Base-by-base conservation (phyloP, 2,329 filamentous ascomycete genomes). In the Emergomyces orientalis region DNA sequence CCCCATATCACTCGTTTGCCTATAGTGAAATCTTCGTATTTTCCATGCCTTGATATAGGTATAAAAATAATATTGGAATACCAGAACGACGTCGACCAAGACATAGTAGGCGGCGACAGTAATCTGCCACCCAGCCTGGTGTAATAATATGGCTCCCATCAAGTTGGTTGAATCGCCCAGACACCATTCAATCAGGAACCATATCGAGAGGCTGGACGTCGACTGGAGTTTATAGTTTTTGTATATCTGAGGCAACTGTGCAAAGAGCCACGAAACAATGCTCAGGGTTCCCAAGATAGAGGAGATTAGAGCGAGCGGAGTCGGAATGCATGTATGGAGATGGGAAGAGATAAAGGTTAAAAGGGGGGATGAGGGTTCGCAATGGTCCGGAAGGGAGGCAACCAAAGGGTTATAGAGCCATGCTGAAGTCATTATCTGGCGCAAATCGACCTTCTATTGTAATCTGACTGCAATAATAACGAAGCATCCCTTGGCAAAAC, bases 251-350 rank as follows among this genome's bases (percentile, higher is more conserved):
- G 86, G 86, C 34, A 88, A 76, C 71, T 88, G 86, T 14, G 86
- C 86, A 70, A 87, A 88, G 1, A 88, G 79, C 86, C 86, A 88
- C 52, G 85, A 83, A 59, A 86, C 68, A 64, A 88, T 88, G 69
- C 84, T 87, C 64, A 85, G 75, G 0, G 79, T 80, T 25, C 86
- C 86, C 61, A 88, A 78, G 2, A 81, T 65, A 6, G 83, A 85
- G 27, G 86, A 88, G 63, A 86, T 66, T 64, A 88, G 79, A 27
- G 85, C 85, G 62, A 87, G 79, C 61, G 82, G 81, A 22, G 84
- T 86, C 14, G 86, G 86, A 54, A 88, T 76, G 74, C 86, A 88
- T 65, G 81, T 82, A 69, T 85, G 81, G 65, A 88, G 81, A 60
- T 81, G 77, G 9, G 81, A 80, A 64, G 86, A 88, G 65, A 88